Evolutionary conservation across 2,329 filamentous ascomycete species (phyloP).

Genomic region (Juglanconis sp.): DNA sequence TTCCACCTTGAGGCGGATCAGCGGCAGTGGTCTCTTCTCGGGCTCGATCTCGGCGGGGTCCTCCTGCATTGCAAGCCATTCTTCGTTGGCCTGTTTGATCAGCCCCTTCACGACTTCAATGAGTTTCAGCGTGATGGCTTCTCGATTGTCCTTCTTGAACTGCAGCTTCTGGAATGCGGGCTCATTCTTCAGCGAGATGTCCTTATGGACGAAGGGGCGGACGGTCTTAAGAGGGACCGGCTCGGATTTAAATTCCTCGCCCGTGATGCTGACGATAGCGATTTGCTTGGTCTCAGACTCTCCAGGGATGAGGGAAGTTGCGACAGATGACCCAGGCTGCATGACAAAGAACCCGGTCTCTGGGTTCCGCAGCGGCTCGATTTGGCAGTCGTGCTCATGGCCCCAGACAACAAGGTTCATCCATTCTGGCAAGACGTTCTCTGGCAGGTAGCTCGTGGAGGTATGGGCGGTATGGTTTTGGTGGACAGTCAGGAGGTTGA

Average conservation of each 20-base stretch:
- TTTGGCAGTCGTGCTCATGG: conserved; percentile 93
- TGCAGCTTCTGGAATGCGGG: conserved; percentile 74
- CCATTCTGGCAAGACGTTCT: conserved; percentile 88
- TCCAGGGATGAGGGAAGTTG: conserved; percentile 84
- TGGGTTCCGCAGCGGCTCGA: conserved; percentile 77
- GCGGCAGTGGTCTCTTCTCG: conserved; percentile 67
- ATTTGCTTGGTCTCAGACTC: conserved; percentile 92
- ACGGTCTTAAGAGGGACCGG: conserved; percentile 83
- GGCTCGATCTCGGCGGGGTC: conserved; percentile 56
- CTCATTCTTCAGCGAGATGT: conserved; percentile 75
- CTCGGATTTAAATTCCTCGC: conserved; percentile 75
- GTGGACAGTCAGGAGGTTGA: conserved; percentile 91
- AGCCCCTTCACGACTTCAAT: conserved; percentile 78
- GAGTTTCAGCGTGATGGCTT: conserved; percentile 73
- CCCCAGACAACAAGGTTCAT: conserved; percentile 89
- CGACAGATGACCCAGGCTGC: conserved; percentile 94
- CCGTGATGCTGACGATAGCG: conserved; percentile 78
- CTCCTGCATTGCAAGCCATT: conserved; percentile 78
- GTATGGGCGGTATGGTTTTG: conserved; percentile 95
- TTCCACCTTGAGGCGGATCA: conserved; percentile 88
- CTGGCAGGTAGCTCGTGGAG: conserved; percentile 88
- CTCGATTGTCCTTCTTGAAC: conserved; percentile 77
- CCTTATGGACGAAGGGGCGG: conserved; percentile 82
- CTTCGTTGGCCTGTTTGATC: conserved; percentile 76
- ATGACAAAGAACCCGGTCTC: conserved; percentile 94